Evolutionary conservation across 2,329 filamentous ascomycete species (phyloP).

Genomic region (Fusarium odoratissimum): DNA sequence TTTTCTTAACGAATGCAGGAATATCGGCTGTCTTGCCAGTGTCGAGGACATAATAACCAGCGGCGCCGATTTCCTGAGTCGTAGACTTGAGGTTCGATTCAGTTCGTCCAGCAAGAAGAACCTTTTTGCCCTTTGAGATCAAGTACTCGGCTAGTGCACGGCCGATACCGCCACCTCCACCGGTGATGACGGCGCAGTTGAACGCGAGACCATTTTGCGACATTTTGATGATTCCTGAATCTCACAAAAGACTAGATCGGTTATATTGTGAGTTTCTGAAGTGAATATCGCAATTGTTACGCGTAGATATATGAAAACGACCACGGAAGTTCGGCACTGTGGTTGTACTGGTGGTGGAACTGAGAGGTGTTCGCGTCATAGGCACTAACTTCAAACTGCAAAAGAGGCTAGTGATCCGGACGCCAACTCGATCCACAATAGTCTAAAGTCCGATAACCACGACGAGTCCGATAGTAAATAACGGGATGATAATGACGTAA

Average conservation of each 20-base stretch:
- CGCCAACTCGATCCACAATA: not conserved
- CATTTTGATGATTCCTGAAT: not conserved
- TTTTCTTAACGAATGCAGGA: conserved; percentile 56
- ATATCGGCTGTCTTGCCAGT: conserved; percentile 59
- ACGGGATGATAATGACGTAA: not conserved
- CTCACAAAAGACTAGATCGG: too few species aligned
- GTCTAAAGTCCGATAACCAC: not conserved
- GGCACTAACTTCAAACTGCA: not conserved
- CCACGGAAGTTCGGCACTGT: not conserved
- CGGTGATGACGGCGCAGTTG: conserved; percentile 61
- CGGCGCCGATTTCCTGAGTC: conserved; percentile 56
- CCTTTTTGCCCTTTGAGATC: conserved; percentile 59
- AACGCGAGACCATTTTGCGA: conserved; percentile 46
- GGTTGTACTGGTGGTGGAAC: not conserved
- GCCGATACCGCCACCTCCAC: conserved; percentile 65
- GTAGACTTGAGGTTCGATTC: conserved; percentile 63
- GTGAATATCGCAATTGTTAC: not conserved
- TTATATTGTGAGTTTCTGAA: rapidly evolving
- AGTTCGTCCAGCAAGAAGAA: conserved; percentile 65
- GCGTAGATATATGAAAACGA: not conserved
- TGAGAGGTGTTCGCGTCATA: conserved; percentile 11
- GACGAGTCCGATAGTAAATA: not conserved
- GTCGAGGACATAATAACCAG: conserved; percentile 64
- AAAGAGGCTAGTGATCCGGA: not conserved
- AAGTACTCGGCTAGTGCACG: conserved; percentile 60